These are phyloP conservation scores for Pontederia crassipes DNA, from an alignment of 176 grass and related monocot species.

Conservation along the genomic window DNA sequence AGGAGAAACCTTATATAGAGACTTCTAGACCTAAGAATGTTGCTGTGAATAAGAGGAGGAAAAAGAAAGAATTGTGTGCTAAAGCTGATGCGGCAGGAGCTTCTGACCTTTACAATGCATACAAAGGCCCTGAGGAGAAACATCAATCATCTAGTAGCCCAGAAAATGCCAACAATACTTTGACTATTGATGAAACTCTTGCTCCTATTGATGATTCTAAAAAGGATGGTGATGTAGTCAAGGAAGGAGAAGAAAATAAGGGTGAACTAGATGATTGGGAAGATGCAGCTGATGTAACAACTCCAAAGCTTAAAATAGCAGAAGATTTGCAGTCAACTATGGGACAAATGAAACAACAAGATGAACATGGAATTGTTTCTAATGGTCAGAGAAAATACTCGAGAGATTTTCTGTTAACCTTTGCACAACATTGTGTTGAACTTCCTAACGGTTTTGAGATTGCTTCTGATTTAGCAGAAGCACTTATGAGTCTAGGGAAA, in stretches of 20 bases:
- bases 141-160: slow-evolving; percentile 17
- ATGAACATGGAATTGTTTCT: slow-evolving; percentile 34
- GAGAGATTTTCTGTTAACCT: slow-evolving; percentile 75
- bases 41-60: slow-evolving; percentile 44
- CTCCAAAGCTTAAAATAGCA: slow-evolving; percentile 49
- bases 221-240: slow-evolving; percentile 31
- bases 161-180: slow-evolving; percentile 29
- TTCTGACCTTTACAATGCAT: slow-evolving; percentile 94
- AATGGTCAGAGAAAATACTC: slow-evolving; percentile 57
- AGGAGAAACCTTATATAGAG: slow-evolving; percentile 52
- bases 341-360: slow-evolving; percentile 7
- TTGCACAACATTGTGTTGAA: slow-evolving; percentile 31
- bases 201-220: slow-evolving; percentile 24
- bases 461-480: slow-evolving; percentile 24
- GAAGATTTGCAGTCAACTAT: slow-evolving; percentile 20
- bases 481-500: slow-evolving; percentile 36
- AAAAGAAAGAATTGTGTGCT: slow-evolving; percentile 63
- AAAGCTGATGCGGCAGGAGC: slow-evolving; percentile 89
- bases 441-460: slow-evolving; percentile 67
- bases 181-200: slow-evolving; percentile 21
- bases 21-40: slow-evolving; percentile 31
- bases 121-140: slow-evolving; percentile 76
- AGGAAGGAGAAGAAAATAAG: slow-evolving; percentile 49
- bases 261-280: slow-evolving; percentile 85
- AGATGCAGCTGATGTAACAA: slow-evolving; percentile 84